Conservation (phyloP, 805 yeast species). For the Kodamaea kaohsiungensis region DNA sequence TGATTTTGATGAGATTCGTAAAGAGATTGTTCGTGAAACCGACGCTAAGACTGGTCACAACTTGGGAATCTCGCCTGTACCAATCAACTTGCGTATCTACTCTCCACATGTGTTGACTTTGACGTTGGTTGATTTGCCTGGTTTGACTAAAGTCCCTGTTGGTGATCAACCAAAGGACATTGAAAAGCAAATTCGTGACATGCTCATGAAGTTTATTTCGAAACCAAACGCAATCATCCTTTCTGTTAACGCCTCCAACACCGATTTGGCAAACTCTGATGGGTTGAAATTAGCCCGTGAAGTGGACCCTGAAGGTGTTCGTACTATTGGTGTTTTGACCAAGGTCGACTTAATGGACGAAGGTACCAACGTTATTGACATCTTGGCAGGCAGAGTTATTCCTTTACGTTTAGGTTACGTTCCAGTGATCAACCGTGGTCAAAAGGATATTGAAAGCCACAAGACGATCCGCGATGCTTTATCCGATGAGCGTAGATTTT, state of each 20-base stretch:
- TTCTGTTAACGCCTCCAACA: conserved; percentile 84
- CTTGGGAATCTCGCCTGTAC: conserved; percentile 87
- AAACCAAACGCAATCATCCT: conserved; percentile 94
- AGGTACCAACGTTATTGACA: conserved; percentile 96
- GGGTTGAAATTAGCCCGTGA: conserved; percentile 95
- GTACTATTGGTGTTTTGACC: conserved; percentile 96
- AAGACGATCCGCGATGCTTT: conserved; percentile 89
- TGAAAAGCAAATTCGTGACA: conserved; percentile 89
- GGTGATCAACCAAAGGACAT: conserved; percentile 99
- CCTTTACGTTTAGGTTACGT: conserved; percentile 95
- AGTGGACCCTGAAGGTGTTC: conserved; percentile 93
- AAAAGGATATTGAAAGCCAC: conserved; percentile 86
- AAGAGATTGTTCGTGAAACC: conserved; percentile 89
- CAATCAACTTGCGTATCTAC: conserved; percentile 88
- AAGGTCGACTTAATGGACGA: conserved; percentile 97
- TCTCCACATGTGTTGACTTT: conserved; percentile 93
- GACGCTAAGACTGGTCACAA: conserved; percentile 79
- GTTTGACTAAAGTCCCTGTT: conserved; percentile 96
- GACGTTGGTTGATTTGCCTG: conserved; percentile 95
- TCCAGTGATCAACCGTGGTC: conserved; percentile 86
- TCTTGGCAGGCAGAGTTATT: conserved; percentile 91
- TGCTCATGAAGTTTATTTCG: conserved; percentile 89
- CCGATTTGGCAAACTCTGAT: conserved; percentile 95
- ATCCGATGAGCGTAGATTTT: conserved; percentile 74
- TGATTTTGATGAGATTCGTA: conserved; percentile 85